Conservation (phyloP, 495 filamentous ascomycete genomes). For the Pyrenopolyporus hunteri region DNA sequence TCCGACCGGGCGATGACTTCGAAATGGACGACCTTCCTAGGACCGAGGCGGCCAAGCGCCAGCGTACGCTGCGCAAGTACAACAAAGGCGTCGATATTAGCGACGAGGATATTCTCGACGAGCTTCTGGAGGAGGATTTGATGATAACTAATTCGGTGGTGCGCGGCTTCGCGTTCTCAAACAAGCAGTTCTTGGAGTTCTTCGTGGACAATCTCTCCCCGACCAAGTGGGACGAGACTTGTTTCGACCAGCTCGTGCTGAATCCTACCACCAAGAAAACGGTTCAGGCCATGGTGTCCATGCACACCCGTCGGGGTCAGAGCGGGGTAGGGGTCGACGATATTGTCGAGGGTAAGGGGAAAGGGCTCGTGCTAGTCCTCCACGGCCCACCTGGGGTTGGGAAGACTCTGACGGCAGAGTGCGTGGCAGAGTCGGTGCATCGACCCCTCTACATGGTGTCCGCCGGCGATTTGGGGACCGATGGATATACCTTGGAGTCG, state of each 20-base stretch:
- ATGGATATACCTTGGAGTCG: conserved; percentile 39
- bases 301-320: conserved; percentile 32
- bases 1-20: conserved; percentile 42
- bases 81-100: conserved; percentile 5
- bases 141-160: conserved; percentile 42
- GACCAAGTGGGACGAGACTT: conserved; percentile 41
- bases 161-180: conserved; percentile 45
- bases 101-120: conserved; percentile 7
- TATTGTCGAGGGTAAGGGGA: conserved; percentile 48
- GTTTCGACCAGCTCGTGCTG: conserved; percentile 63
- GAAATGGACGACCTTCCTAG: conserved; percentile 16
- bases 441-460: conserved; percentile 61
- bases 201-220: conserved; percentile 40
- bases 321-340: conserved; percentile 40
- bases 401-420: conserved; percentile 51
- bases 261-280: conserved; percentile 57
- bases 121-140: conserved; percentile 40
- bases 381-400: conserved; percentile 49
- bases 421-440: conserved; percentile 56
- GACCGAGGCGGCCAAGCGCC: conserved; percentile 29
- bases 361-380: conserved; percentile 48
- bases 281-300: conserved; percentile 56
- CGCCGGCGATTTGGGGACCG: conserved; percentile 59
- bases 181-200: conserved; percentile 45
- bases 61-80: conserved; percentile 7